Evolutionary conservation across 169 alveolate genomes (phyloP), one percentile per base, ranked within the genome.

Genomic region (Toxoplasma gondii): DNA sequence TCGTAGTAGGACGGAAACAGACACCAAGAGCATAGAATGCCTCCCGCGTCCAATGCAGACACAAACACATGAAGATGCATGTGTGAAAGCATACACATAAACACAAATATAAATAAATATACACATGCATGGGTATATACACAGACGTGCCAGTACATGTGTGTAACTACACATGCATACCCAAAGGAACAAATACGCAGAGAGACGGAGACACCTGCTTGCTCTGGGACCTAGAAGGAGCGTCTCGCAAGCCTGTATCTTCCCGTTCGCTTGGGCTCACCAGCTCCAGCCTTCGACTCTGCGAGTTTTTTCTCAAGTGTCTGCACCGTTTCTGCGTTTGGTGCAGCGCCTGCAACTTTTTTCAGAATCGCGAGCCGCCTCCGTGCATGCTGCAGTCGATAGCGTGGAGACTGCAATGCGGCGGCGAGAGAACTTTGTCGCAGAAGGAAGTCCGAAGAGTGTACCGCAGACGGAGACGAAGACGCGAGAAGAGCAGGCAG

Each of bases 351-450:
- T 39, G 67, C 49, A n/a, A 78, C 43, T 78, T n/a, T 78, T 4
- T 43, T 41, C 34, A 82, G 67, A 22, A 82, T 39, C 34, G 91
- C 87, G 34, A 31, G 80, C 49, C 7, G 31, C 87, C 94, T 22
- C 45, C 87, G 82, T 12, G 64, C 88, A 70, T 92, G 58, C 88
- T 92, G 94, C 70, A 92, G n/a, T 41, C 88, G 67, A 39, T 54
- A 88, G 38, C 94, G 91, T 39, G 70, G 91, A 31, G 94, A 81
- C 88, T 92, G 94, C 53, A 92, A 87, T 34, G 94, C 94, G 67
- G 80, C 92, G 39, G 94, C 82, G 81, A 92, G 92, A 10, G 92
- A 69, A 80, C 94, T 88, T 36, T 80, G 92, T 92, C 82, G 91
- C 74, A 92, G 38, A 22, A 82, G 64, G 64, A 82, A 82, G 36